Evolutionary conservation across 495 filamentous ascomycete species (phyloP).

Genomic region (Lindgomyces ingoldianus): DNA sequence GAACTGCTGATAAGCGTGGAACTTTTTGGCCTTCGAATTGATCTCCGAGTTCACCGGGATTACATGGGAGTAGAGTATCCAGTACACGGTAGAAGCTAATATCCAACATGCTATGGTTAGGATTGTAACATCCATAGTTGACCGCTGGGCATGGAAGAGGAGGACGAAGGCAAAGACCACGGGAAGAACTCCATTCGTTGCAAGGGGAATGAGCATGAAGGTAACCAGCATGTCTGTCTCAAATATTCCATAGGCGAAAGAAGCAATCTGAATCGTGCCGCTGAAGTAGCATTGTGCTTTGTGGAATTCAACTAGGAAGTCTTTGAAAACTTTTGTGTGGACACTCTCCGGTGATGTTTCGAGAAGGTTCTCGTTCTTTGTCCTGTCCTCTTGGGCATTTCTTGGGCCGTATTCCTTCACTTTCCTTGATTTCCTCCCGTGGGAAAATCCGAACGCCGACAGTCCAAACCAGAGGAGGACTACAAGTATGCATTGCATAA

Average conservation of each 20-base stretch:
- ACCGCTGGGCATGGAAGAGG: conserved; percentile 4
- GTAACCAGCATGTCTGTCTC: conserved; percentile 22
- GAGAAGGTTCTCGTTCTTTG: background rate
- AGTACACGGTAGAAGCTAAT: conserved; percentile 19
- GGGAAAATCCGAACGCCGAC: background rate
- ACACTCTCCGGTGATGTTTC: background rate
- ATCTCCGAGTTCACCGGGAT: conserved; percentile 15
- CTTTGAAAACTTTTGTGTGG: conserved; percentile 16
- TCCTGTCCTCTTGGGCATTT: background rate
- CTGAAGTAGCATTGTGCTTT: conserved; percentile 35
- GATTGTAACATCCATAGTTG: conserved; percentile 14
- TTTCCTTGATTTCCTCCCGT: background rate
- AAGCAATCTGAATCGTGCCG: conserved; percentile 25
- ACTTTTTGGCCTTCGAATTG: background rate
- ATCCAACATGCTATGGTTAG: conserved; percentile 11
- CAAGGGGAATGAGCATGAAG: conserved; percentile 27
- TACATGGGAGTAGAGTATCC: conserved; percentile 24
- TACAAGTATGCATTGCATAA: conserved; percentile 26
- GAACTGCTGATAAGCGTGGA: conserved; percentile 19
- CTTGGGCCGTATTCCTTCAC: background rate
- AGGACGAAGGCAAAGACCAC: conserved; percentile 22
- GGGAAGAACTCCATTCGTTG: conserved; percentile 27
- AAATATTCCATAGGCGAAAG: conserved; percentile 26
- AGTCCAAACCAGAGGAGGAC: conserved; percentile 22
- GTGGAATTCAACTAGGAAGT: conserved; percentile 28